These are phyloP conservation scores for Hypoxylon fragiforme DNA, from an alignment of 495 filamentous ascomycete genomes.

Conservation along the genomic window DNA sequence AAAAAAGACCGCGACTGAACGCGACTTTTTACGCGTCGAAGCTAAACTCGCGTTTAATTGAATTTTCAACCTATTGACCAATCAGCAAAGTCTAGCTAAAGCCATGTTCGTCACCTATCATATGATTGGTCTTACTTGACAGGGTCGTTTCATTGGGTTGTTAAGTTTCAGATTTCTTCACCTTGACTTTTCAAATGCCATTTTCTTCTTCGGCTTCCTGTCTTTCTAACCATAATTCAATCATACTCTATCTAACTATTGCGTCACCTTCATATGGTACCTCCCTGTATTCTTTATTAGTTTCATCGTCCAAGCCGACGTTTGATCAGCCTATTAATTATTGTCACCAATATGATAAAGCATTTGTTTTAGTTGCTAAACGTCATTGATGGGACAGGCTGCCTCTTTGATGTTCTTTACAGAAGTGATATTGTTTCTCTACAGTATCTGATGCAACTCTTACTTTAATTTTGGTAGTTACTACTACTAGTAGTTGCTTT, in stretches of 20 bases:
- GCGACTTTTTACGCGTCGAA: slow-evolving; percentile 15
- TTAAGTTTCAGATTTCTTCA: slow-evolving; percentile 15
- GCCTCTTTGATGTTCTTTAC: too few species aligned
- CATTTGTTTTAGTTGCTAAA: background rate
- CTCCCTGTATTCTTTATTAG: background rate
- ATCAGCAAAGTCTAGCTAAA: slow-evolving; percentile 5
- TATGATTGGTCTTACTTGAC: slow-evolving; percentile 15
- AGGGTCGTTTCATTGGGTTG: slow-evolving; percentile 8
- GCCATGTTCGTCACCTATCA: slow-evolving; percentile 18
- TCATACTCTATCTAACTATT: slow-evolving; percentile 4
- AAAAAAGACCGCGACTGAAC: slow-evolving; percentile 14
- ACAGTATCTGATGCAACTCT: too few species aligned
- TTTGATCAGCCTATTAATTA: background rate
- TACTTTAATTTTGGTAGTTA: too few species aligned
- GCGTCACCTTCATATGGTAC: background rate
- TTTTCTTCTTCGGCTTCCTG: slow-evolving; percentile 4
- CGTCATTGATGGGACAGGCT: too few species aligned
- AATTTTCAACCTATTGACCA: slow-evolving; percentile 7
- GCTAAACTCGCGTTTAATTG: slow-evolving; percentile 24
- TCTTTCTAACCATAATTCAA: background rate
- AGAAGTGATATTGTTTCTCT: too few species aligned
- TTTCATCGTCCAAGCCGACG: slow-evolving; percentile 10
- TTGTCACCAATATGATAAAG: background rate
- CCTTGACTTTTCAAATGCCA: background rate
- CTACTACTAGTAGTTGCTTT: too few species aligned